Conservation (phyloP, 768 basidiomycete species). For the Chalciporus sphaerocephalus region DNA sequence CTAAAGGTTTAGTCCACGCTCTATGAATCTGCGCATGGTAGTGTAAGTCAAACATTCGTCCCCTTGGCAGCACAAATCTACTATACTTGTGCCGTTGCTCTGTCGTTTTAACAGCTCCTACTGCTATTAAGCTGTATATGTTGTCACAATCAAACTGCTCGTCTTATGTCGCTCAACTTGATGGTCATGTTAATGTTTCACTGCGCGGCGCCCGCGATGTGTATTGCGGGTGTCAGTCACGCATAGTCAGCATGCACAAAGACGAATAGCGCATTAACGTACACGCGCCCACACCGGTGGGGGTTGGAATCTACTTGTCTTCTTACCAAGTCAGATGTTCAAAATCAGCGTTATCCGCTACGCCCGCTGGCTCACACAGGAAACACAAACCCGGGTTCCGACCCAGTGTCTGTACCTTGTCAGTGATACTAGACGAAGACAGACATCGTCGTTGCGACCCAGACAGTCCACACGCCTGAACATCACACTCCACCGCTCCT, state of each 20-base stretch:
- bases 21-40: constrained; percentile 1
- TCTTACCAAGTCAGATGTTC: neutral
- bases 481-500: neutral
- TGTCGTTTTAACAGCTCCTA: constrained; percentile 22
- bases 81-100: constrained; percentile 9
- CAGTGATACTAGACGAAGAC: too few relatives aligned
- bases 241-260: too few relatives aligned
- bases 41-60: constrained; percentile 20
- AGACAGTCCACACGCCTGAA: neutral
- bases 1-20: constrained; percentile 3
- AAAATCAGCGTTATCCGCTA: neutral
- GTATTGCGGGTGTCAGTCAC: too few relatives aligned
- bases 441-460: neutral
- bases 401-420: too few relatives aligned
- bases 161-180: constrained; percentile 21
- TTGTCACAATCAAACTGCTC: constrained; percentile 22
- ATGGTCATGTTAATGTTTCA: constrained; percentile 7
- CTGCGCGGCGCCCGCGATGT: too few relatives aligned
- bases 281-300: neutral
- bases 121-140: constrained; percentile 27
- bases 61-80: constrained; percentile 18
- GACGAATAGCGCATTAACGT: too few relatives aligned
- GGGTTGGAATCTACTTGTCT: neutral
- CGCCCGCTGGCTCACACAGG: neutral
- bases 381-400: too few relatives aligned